Evolutionary conservation across 129 eudicot genomes (phyloP).

Genomic region (Artemisia annua): DNA sequence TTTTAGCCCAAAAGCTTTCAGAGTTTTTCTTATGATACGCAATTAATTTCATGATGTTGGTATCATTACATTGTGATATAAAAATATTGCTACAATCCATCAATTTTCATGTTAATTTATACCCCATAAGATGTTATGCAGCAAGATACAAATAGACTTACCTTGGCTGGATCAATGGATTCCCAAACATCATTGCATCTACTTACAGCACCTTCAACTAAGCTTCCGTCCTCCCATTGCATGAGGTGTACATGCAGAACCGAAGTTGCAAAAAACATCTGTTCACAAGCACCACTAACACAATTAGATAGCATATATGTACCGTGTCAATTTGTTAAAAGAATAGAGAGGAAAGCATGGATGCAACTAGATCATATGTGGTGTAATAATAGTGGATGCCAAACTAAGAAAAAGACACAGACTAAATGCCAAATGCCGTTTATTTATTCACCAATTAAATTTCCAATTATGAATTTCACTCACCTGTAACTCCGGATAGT

Average conservation of each 20-base stretch:
- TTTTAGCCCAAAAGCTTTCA: not conserved
- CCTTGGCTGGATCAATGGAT: constrained; percentile 64
- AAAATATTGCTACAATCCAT: constrained; percentile 1
- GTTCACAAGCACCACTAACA: constrained; percentile 30
- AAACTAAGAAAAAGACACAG: not conserved
- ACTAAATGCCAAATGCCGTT: constrained; percentile 6
- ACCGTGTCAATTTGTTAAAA: constrained; percentile 1
- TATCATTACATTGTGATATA: not conserved
- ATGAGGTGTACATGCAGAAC: constrained; percentile 84
- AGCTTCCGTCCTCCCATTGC: constrained; percentile 81
- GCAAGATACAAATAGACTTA: constrained; percentile 33
- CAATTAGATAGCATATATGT: not conserved
- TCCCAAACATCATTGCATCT: constrained; percentile 84
- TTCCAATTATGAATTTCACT: constrained; percentile 14
- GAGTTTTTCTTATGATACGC: constrained; percentile 1
- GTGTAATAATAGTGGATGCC: constrained; percentile 3
- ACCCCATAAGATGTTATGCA: constrained; percentile 14
- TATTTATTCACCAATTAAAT: constrained; percentile 15
- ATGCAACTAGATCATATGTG: constrained; percentile 15
- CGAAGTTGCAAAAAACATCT: constrained; percentile 98
- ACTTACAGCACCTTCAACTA: constrained; percentile 74
- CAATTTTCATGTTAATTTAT: constrained; percentile 18
- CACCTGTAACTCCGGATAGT: constrained; percentile 95
- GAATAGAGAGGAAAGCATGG: constrained; percentile 16
- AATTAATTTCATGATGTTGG: constrained; percentile 13